These are phyloP conservation scores for Venturia effusa DNA, from an alignment of 2,329 filamentous ascomycete genomes.

Conservation along the genomic window DNA sequence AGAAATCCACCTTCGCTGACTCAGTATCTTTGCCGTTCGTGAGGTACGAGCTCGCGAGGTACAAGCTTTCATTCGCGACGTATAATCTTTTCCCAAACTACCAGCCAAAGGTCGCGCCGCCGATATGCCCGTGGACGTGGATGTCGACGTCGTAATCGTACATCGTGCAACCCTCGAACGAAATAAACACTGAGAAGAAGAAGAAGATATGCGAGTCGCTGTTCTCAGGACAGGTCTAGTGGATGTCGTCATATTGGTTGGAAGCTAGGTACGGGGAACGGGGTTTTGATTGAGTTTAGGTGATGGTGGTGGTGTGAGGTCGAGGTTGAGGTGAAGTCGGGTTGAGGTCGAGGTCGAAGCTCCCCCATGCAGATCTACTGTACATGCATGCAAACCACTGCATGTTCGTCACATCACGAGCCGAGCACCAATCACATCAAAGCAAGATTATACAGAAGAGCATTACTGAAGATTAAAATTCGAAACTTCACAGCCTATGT, in stretches of 20 bases:
- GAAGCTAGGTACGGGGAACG: too few relatives aligned
- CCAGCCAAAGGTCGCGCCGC: background rate
- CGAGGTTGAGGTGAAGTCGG: background rate
- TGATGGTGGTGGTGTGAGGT: too few relatives aligned
- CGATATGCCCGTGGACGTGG: background rate
- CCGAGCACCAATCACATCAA: background rate
- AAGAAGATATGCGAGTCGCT: background rate
- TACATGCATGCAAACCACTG: background rate
- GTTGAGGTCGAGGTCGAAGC: background rate
- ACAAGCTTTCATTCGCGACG: too few relatives aligned
- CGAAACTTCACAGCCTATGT: background rate
- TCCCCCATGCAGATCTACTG: background rate
- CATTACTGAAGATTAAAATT: background rate
- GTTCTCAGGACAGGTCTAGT: background rate
- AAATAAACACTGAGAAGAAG: too few relatives aligned
- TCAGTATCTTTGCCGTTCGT: too few relatives aligned
- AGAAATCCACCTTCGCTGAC: too few relatives aligned
- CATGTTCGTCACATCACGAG: background rate
- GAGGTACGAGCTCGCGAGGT: too few relatives aligned
- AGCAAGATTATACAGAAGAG: background rate
- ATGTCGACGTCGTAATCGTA: too few relatives aligned
- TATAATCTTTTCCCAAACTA: too few relatives aligned
- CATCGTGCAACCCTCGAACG: background rate
- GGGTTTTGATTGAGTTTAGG: too few relatives aligned
- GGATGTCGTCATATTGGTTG: background rate